Base-by-base conservation (phyloP, 1,284 basidiomycete genomes). In the Fomes fomentarius region DNA sequence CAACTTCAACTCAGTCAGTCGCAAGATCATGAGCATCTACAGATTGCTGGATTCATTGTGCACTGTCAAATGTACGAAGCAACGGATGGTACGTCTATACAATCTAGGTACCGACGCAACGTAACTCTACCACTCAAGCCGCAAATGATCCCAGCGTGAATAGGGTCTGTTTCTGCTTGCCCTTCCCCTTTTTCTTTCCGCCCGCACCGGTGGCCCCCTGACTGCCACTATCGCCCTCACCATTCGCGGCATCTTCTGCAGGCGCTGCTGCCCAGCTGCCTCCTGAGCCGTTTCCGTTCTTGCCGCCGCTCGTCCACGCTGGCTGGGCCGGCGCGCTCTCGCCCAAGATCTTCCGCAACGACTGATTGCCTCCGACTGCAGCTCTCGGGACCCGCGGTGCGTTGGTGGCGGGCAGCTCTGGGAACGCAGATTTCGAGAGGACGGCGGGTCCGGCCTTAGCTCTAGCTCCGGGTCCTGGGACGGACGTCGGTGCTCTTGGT, bases 91-190 rank as follows among this genome's bases (percentile, higher is more conserved):
- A 12, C 12, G 28, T 12, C 28, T 30, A 30, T 30, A 6, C 28
- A 30, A 30, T 30, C 28, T 30, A n/a, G n/a, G n/a, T n/a, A n/a
- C n/a, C n/a, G n/a, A n/a, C n/a, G n/a, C n/a, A n/a, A 30, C 12
- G 28, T 6, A 30, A 12, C 28, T 30, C 28, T 7, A 30, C 12
- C 28, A 7, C 28, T 58, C 47, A 83, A 12, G 80, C 71, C 26
- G 85, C 83, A 71, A 87, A 85, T 11, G 84, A 76, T 8, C 87
- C 86, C 10, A 78, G 49, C 15, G 76, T 90, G 65, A 94, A 94
- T 63, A 95, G 69, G 19, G 85, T 88, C 75, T 94, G 90, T 72
- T 94, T 94, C 68, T 85, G 81, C 69, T 93, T 94, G 2, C 86
- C 87, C 70, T 91, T 91, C 0, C 85, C 84, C 69, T 92, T 93